Conservation (phyloP, 1,139 yeast genomes). For the Suhomyces kunorum region DNA sequence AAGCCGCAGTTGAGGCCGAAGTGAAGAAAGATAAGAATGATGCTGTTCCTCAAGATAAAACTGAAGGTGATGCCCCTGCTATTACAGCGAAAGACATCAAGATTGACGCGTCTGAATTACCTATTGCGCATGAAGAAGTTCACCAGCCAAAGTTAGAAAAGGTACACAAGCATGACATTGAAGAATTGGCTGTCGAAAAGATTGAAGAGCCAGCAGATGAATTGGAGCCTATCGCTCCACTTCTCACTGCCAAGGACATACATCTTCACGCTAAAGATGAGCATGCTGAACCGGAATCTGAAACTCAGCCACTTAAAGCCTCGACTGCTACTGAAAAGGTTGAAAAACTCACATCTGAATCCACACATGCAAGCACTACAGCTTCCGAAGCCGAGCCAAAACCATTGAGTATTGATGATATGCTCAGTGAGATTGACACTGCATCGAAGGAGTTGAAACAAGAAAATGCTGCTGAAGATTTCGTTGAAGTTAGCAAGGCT, state of each 20-base stretch:
- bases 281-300: conserved; percentile 1
- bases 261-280: conserved; percentile 8
- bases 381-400: not conserved
- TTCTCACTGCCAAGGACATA: conserved; percentile 9
- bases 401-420: not conserved
- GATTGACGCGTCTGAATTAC: conserved; percentile 2
- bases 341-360: not conserved
- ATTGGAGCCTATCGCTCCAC: not conserved
- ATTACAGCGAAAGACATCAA: conserved; percentile 9
- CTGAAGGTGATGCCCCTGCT: conserved; percentile 8
- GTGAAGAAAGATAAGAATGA: conserved; percentile 1
- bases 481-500: not conserved
- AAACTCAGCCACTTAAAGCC: conserved; percentile 10
- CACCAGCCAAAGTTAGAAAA: conserved; percentile 4
- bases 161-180: conserved; percentile 4
- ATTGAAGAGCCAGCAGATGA: conserved; percentile 11
- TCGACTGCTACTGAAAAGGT: conserved; percentile 1
- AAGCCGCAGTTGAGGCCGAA: conserved; percentile 1
- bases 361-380: not conserved
- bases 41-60: conserved; percentile 5
- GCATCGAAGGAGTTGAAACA: not conserved
- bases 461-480: not conserved
- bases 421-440: not conserved
- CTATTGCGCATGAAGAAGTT: not conserved
- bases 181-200: conserved; percentile 5